phyloP scores from a whole-genome alignment of 352 stramenopile genomes.

The Pythium volutum region DNA sequence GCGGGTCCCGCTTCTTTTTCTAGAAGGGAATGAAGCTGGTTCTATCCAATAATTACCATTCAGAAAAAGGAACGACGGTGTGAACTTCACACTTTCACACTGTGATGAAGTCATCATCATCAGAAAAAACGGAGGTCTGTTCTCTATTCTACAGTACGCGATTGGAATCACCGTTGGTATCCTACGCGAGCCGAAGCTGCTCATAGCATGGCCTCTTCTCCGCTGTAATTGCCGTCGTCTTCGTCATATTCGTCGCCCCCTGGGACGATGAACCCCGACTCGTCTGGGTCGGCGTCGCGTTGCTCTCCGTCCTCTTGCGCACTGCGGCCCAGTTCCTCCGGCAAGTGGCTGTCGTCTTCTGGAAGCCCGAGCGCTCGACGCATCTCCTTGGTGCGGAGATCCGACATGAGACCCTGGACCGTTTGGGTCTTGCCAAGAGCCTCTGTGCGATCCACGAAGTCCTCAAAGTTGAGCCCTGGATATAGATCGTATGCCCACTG shows the following conservation, averaged over 20 bases:
- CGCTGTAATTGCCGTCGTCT: slow-evolving; percentile 18
- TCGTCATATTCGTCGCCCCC: slow-evolving; percentile 18
- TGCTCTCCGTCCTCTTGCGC: slow-evolving; percentile 17
- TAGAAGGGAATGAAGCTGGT: too few relatives aligned
- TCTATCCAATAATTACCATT: too few relatives aligned
- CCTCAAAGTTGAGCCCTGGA: slow-evolving; percentile 76
- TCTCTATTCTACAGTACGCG: too few relatives aligned
- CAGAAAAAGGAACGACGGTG: too few relatives aligned
- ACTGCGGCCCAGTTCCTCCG: background rate
- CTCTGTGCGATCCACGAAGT: slow-evolving; percentile 72
- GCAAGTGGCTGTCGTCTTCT: slow-evolving; percentile 14
- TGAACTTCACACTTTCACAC: too few relatives aligned
- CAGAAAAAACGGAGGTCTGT: too few relatives aligned
- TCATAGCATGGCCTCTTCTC: slow-evolving; percentile 23
- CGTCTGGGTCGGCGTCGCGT: slow-evolving; percentile 22
- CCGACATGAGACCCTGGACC: slow-evolving; percentile 56
- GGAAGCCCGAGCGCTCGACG: slow-evolving; percentile 29
- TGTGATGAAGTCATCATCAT: too few relatives aligned
- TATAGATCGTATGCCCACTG: slow-evolving; percentile 85
- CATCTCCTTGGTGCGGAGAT: slow-evolving; percentile 57
- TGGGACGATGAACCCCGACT: slow-evolving; percentile 23
- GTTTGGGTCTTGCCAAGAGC: slow-evolving; percentile 48
- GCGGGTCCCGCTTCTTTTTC: too few relatives aligned
- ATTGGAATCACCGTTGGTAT: too few relatives aligned
- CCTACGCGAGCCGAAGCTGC: too few relatives aligned